Base-by-base conservation (phyloP, 139 green algal species). In the Chlamydomonas incerta region DNA sequence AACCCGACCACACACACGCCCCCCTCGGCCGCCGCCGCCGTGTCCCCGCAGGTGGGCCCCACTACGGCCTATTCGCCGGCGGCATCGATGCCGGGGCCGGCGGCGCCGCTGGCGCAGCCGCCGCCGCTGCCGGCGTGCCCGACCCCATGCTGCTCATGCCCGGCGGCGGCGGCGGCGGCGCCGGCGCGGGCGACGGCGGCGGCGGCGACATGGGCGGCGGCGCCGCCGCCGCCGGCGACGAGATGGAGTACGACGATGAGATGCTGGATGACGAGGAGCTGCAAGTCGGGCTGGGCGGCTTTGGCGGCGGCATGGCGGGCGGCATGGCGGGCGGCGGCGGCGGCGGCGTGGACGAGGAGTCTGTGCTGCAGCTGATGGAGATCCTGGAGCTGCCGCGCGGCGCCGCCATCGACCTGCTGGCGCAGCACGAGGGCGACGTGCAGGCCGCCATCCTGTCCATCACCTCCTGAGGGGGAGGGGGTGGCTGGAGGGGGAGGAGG, bases 331-430 rank as follows among this genome's bases (percentile, higher is more conserved):
- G 87, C 72, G 70, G 74, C 4, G 70, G 71, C 26, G 79, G 65
- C 63, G 65, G 47, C 46, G 82, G 58, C 29, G 87, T 88, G 74
- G 88, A 90, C 62, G 91, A 94, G 80, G 81, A 83, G 31, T 68
- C 33, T 11, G 83, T 94, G 14, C 75, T 92, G 62, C 75, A 80
- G 60, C 68, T 94, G 46, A 95, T 95, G 91, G 93, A 95, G 75
- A 74, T 95, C 20, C 47, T 93, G 65, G 89, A 90, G 72, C 60
- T 94, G 70, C 87, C 91, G 17, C 85, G 93, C 18, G 72, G 72
- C 8, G 71, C 81, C n/a, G 93, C 90, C 26, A 90, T 95, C 26
- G 91, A 95, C 70, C 69, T 95, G 58, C 82, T 95, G 74, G 23
- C 33, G 8, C 63, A 91, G 34, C 90, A 93, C 72, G 85, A 88